Percentiles rank a stretch among this genome's conserved stretches.
phyloP scores from a whole-genome alignment of 495 filamentous ascomycete species.

The Daldinia childiae region DNA sequence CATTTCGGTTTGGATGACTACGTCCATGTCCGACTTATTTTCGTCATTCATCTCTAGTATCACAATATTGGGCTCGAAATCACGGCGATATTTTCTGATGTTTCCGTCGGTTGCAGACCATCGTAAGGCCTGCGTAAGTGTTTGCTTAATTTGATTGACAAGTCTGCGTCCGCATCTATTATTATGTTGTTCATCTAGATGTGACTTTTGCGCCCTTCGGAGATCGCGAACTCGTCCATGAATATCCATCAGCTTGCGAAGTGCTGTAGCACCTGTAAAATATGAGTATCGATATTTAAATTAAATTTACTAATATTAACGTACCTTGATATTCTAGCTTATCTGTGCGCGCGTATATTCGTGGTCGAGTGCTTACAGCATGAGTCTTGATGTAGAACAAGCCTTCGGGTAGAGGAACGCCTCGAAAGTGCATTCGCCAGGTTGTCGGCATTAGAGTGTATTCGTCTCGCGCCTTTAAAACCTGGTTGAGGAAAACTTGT shows the following conservation, averaged over 20 bases:
- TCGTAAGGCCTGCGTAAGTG: constrained; percentile 23
- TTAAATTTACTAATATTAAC: neutral
- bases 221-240: constrained; percentile 39
- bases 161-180: constrained; percentile 13
- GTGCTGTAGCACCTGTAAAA: constrained; percentile 33
- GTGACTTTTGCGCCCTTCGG: constrained; percentile 16
- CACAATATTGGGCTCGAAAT: constrained; percentile 23
- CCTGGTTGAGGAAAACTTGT: constrained; percentile 39
- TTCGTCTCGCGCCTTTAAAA: constrained; percentile 41
- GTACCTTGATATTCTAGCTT: constrained; percentile 43
- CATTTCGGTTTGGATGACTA: constrained; percentile 34
- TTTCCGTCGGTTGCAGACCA: constrained; percentile 42
- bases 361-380: constrained; percentile 30
- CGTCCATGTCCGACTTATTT: constrained; percentile 22
- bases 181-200: neutral
- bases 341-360: constrained; percentile 40
- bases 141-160: constrained; percentile 19
- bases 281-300: constrained; percentile 5
- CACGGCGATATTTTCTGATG: constrained; percentile 18
- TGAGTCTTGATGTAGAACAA: constrained; percentile 40
- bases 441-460: constrained; percentile 45
- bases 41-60: constrained; percentile 29
- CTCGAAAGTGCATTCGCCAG: constrained; percentile 47
- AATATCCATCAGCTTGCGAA: constrained; percentile 43
- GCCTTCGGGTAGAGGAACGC: constrained; percentile 43